phyloP scores from a whole-genome alignment of 192 early-diverging fungal genomes.

The Dimargaris xerosporica region DNA sequence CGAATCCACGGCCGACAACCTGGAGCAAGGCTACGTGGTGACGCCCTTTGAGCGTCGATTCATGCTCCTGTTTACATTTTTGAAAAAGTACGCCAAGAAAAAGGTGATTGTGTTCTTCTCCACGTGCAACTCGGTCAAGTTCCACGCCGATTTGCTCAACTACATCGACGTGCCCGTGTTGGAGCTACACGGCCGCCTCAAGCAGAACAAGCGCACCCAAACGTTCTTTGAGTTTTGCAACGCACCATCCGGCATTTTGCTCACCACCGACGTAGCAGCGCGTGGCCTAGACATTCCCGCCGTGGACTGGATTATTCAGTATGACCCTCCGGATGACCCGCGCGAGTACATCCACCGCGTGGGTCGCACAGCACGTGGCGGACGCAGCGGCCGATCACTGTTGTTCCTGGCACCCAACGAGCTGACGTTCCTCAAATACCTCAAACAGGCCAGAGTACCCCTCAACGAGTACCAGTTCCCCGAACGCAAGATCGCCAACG shows the following conservation, averaged over 20 bases:
- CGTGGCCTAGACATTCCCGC: conserved; percentile 94
- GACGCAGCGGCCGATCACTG: conserved; percentile 78
- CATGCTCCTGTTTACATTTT: conserved; percentile 94
- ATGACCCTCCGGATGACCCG: conserved; percentile 98
- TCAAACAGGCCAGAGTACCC: conserved; percentile 97
- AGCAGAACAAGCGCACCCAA: conserved; percentile 96
- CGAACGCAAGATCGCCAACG: conserved; percentile 82
- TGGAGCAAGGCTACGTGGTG: conserved; percentile 97
- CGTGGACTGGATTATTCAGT: conserved; percentile 99
- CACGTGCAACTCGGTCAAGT: conserved; percentile 94
- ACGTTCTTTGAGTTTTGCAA: conserved; percentile 99
- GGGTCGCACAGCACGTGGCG: conserved; percentile 90
- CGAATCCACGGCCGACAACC: conserved; percentile 81
- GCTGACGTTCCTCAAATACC: conserved; percentile 86
- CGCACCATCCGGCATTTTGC: conserved; percentile 78
- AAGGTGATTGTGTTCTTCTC: conserved; percentile 98
- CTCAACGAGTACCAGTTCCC: conserved; percentile 99
- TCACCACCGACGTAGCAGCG: conserved; percentile 96
- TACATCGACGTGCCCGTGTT: conserved; percentile 98
- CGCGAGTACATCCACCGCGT: conserved; percentile 93
- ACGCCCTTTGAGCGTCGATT: conserved; percentile 87
- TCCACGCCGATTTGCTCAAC: conserved; percentile 92
- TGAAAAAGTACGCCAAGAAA: conserved; percentile 93
- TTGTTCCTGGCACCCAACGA: conserved; percentile 89
- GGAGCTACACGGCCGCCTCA: conserved; percentile 93